Conservation (phyloP, 2,329 filamentous ascomycete genomes). For the Cladosporium sp. region DNA sequence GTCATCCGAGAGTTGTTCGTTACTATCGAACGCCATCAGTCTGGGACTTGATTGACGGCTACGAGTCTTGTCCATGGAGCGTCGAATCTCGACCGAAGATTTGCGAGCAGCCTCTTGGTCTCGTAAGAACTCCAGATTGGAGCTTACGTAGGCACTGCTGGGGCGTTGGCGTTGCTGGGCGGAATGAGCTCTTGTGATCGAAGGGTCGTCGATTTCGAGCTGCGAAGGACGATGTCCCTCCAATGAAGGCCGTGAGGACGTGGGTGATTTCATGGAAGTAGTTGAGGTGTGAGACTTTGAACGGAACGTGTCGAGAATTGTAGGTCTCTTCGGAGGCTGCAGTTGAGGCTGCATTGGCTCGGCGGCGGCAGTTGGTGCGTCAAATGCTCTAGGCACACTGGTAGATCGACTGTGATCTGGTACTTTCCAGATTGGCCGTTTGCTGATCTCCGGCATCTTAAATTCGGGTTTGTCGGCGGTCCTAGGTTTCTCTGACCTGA, state of each 20-base stretch:
- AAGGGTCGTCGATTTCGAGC: slow-evolving; percentile 57
- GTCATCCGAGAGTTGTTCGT: slow-evolving; percentile 52
- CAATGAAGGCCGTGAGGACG: slow-evolving; percentile 66
- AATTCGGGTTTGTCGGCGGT: not conserved
- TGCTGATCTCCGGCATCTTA: slow-evolving; percentile 43
- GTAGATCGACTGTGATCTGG: slow-evolving; percentile 51
- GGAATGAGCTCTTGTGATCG: slow-evolving; percentile 59
- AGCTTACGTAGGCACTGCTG: slow-evolving; percentile 78
- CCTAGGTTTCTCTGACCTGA: slow-evolving; percentile 20
- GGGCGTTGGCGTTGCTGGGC: slow-evolving; percentile 70
- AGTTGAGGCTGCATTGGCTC: slow-evolving; percentile 40
- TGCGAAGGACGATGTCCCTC: slow-evolving; percentile 67
- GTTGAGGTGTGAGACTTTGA: slow-evolving; percentile 54
- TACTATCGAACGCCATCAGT: slow-evolving; percentile 12
- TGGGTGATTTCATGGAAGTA: slow-evolving; percentile 51
- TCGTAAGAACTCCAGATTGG: slow-evolving; percentile 77
- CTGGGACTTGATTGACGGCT: slow-evolving; percentile 17
- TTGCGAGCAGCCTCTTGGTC: slow-evolving; percentile 65
- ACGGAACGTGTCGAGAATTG: slow-evolving; percentile 45
- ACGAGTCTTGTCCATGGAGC: slow-evolving; percentile 16
- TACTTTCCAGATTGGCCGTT: slow-evolving; percentile 56
- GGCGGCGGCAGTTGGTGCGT: slow-evolving; percentile 39
- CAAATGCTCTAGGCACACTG: slow-evolving; percentile 51
- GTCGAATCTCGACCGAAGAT: slow-evolving; percentile 11
- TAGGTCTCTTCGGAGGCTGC: slow-evolving; percentile 38